phyloP scores from a whole-genome alignment of 1,284 basidiomycete genomes.

The Takashimella koratensis region DNA sequence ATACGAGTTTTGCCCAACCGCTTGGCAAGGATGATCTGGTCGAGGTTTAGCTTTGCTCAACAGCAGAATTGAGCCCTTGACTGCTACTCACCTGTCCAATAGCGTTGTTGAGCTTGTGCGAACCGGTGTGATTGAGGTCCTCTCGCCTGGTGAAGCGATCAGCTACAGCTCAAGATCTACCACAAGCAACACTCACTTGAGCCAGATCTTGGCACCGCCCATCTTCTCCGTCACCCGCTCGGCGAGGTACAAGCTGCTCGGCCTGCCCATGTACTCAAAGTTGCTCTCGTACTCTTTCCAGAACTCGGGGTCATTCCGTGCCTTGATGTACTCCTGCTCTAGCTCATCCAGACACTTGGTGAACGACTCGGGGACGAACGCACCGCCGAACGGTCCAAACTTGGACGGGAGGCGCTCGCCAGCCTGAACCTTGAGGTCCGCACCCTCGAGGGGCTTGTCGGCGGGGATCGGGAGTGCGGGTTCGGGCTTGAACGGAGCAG shows the following conservation, averaged over 20 bases:
- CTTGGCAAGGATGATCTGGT: slow-evolving; percentile 83
- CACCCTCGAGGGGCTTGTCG: slow-evolving; percentile 11
- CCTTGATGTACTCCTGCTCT: slow-evolving; percentile 82
- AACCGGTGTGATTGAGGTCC: slow-evolving; percentile 82
- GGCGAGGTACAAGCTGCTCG: slow-evolving; percentile 67
- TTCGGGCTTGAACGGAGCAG: slow-evolving; percentile 24
- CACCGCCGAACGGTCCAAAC: slow-evolving; percentile 94
- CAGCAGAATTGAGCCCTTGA: background rate
- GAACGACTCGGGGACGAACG: slow-evolving; percentile 93
- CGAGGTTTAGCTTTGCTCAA: no score
- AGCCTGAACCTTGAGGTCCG: slow-evolving; percentile 36
- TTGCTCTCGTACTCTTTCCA: slow-evolving; percentile 87
- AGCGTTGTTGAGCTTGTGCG: slow-evolving; percentile 96
- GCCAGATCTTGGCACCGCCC: slow-evolving; percentile 92
- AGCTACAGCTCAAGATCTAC: slow-evolving; percentile 6
- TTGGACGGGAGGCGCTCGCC: slow-evolving; percentile 64
- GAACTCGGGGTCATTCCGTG: slow-evolving; percentile 83
- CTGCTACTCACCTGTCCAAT: slow-evolving; percentile 73
- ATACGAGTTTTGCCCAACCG: slow-evolving; percentile 94
- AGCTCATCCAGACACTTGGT: slow-evolving; percentile 88
- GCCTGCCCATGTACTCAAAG: slow-evolving; percentile 86
- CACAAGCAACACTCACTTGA: slow-evolving; percentile 67
- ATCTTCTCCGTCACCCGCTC: slow-evolving; percentile 69
- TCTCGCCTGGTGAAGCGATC: slow-evolving; percentile 46
- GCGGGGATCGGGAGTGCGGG: slow-evolving; percentile 44